Evolutionary conservation across 78 protist genomes (phyloP).

Genomic region (Polysphondylium violaceum): DNA sequence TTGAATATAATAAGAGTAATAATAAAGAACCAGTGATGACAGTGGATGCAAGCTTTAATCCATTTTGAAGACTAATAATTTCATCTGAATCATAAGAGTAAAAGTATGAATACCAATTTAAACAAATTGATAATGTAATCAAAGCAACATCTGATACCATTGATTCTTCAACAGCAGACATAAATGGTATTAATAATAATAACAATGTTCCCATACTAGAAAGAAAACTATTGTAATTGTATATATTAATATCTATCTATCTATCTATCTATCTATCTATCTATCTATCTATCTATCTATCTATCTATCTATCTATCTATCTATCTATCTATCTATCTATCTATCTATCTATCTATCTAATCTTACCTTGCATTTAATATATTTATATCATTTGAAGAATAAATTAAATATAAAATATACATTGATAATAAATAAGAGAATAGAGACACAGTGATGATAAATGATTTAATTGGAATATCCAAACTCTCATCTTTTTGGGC

Average conservation of each 20-base stretch:
- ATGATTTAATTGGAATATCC: not conserved
- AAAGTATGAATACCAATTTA: slow-evolving; percentile 17
- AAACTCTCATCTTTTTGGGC: not conserved
- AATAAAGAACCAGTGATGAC: not conserved
- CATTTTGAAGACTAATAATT: not conserved
- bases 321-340: too few species aligned
- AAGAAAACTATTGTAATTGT: not conserved
- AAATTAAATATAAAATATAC: slow-evolving; percentile 5
- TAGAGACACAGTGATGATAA: not conserved
- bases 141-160: slow-evolving; percentile 18
- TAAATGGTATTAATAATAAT: slow-evolving; percentile 11
- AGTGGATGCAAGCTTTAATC: slow-evolving; percentile 2
- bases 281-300: too few species aligned
- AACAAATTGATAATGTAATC: not conserved
- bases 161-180: slow-evolving; percentile 10
- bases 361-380: slow-evolving; percentile 23
- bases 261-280: too few species aligned
- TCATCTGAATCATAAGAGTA: not conserved
- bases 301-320: too few species aligned
- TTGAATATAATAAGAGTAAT: not conserved
- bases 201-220: slow-evolving; percentile 42
- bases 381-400: not conserved
- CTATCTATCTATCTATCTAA: too few species aligned
- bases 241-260: too few species aligned
- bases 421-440: not conserved